Percentiles rank a stretch among this genome's conserved stretches.
phyloP scores from a whole-genome alignment of 2,329 filamentous ascomycete genomes.

The Colletotrichum filicis region DNA sequence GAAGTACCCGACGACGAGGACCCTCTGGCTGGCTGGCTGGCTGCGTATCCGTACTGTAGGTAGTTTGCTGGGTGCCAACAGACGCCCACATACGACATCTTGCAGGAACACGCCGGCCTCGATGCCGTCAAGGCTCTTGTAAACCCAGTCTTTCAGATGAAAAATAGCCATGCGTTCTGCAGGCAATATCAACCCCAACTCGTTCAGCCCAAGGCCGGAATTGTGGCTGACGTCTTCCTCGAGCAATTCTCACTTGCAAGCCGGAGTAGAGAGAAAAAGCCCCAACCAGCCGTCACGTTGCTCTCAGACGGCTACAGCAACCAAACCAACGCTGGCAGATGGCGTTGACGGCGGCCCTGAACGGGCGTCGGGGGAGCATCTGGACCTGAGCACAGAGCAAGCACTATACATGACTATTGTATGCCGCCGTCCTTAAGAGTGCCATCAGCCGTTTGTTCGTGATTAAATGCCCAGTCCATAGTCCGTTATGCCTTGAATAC shows the following conservation, averaged over 20 bases:
- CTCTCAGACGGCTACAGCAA: slow-evolving; percentile 9
- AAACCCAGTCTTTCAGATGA: slow-evolving; percentile 3
- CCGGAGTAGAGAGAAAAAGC: background rate
- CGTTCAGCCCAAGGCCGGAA: background rate
- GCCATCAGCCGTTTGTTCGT: slow-evolving; percentile 2
- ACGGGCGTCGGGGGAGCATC: slow-evolving; percentile 22
- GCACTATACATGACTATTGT: slow-evolving; percentile 30
- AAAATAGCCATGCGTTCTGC: slow-evolving; percentile 8
- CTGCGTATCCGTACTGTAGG: background rate
- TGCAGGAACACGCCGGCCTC: slow-evolving; percentile 24
- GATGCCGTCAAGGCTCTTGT: slow-evolving; percentile 4
- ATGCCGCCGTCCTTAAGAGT: slow-evolving; percentile 3
- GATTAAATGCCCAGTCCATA: background rate
- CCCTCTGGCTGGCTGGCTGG: background rate
- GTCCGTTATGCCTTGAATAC: background rate
- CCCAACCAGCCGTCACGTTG: background rate
- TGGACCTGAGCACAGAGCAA: slow-evolving; percentile 22
- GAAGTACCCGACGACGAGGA: background rate
- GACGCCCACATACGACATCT: slow-evolving; percentile 29
- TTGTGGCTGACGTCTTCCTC: background rate
- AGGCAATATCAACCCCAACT: background rate
- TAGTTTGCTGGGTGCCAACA: background rate
- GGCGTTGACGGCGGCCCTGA: slow-evolving; percentile 30
- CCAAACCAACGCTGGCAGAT: slow-evolving; percentile 15
- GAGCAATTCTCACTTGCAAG: background rate